These are phyloP conservation scores for Xerocomellus amylosporus DNA, from an alignment of 768 basidiomycete genomes.

Conservation along the genomic window DNA sequence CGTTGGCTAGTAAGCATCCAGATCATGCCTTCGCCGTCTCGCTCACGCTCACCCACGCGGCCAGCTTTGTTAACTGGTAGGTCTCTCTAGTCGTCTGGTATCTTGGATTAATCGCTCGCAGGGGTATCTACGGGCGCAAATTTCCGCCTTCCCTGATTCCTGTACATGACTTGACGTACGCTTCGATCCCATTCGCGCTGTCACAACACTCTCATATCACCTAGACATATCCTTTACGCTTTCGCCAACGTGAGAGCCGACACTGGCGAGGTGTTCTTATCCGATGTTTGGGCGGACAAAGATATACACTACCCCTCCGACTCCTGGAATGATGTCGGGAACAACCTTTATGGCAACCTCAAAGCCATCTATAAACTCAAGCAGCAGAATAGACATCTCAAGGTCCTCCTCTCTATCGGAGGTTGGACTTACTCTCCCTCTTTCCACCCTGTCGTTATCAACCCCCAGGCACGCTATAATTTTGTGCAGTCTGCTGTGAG, in stretches of 20 bases:
- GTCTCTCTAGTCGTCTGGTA: conserved; percentile 7
- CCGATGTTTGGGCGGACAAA: conserved; percentile 93
- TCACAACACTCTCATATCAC: conserved; percentile 5
- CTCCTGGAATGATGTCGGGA: conserved; percentile 89
- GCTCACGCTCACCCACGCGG: conserved; percentile 6
- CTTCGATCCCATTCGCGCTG: conserved; percentile 8
- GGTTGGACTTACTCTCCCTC: conserved; percentile 93
- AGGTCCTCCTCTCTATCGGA: conserved; percentile 84
- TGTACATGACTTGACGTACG: conserved; percentile 79
- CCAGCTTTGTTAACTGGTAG: conserved; percentile 78
- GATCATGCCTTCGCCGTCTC: background rate
- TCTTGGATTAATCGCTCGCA: conserved; percentile 25
- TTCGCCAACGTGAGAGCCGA: conserved; percentile 87
- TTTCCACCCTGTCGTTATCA: conserved; percentile 79
- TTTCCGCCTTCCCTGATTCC: conserved; percentile 87
- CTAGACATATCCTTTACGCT: conserved; percentile 85
- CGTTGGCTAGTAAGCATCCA: conserved; percentile 69
- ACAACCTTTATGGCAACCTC: conserved; percentile 93
- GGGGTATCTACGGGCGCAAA: conserved; percentile 96
- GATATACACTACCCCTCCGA: conserved; percentile 97
- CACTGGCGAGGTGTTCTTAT: conserved; percentile 82
- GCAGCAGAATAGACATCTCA: conserved; percentile 77
- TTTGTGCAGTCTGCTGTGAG: conserved; percentile 82
- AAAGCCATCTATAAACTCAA: conserved; percentile 92
- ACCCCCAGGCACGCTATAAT: conserved; percentile 54